Evolutionary conservation across 2,329 filamentous ascomycete genomes (phyloP), one percentile per base, ranked within the genome.

Genomic region (Stagonosporopsis rhizophila): DNA sequence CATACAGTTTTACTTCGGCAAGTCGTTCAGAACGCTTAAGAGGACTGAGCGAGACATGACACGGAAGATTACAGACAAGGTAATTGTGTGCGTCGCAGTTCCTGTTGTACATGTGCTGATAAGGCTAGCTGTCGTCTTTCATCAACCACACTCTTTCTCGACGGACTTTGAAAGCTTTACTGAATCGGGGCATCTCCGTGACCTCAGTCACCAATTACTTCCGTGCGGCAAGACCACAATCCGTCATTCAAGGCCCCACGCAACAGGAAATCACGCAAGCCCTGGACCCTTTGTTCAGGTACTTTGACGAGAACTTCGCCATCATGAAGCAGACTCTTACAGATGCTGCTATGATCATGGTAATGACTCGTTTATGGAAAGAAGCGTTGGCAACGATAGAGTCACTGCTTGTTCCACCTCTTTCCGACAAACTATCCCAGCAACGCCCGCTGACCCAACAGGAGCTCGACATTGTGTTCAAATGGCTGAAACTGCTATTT

Each of bases 311-410:
- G 74, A 99, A 99, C 71, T 99, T 99, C 77, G 92, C 92, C 56
- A 96, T 98, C 66, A 96, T 99, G 93, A 97, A 98, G 79, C 88
- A 95, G 76, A 97, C 94, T 0, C 81, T 99, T 53, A 98, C 95
- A 1, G 89, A 92, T 55, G 89, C 92, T 54, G 96, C 95, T n/a
- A 97, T 99, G 94, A 87, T 93, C 67, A 93, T 95, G 73, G 95
- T 99, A 67, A 99, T 99, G 95, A 96, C 92, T 20, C 87, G 95
- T 40, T 80, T 99, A 6, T 99, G 95, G 95, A 99, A 99, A 78
- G 95, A 99, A 75, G 93, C 96, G 0, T 83, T 99, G 15, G 88
- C 93, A 66, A 96, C 94, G 0, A 90, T 98, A 61, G 95, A 99
- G 77, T 85, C 86, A 34, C 82, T 99, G 17, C 84, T 99, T 35